Percentiles rank a stretch among this genome's conserved stretches.
Conservation (phyloP, 176 grass and related monocot species). For the Calamus simplicifolius region DNA sequence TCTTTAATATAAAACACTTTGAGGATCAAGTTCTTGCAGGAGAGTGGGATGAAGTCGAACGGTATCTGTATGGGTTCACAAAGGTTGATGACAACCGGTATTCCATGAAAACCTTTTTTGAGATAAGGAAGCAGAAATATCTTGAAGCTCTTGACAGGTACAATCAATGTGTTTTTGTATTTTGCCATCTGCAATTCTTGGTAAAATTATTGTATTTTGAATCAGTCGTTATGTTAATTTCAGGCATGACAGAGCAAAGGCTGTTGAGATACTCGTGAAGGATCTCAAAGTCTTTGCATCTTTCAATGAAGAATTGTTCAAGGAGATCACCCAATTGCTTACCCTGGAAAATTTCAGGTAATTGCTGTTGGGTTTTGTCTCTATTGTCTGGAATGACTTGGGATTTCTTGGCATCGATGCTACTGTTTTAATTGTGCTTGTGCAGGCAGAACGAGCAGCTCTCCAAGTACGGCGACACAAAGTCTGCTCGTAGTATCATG, state of each 20-base stretch:
- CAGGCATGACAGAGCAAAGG: conserved; percentile 97
- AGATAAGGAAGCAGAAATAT: conserved; percentile 99
- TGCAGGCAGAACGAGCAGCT: conserved; percentile 98
- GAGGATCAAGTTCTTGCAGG: conserved; percentile 92
- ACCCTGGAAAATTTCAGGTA: conserved; percentile 98
- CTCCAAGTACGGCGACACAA: conserved; percentile 97
- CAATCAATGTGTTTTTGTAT: too few species aligned
- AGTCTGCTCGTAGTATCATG: conserved; percentile 97
- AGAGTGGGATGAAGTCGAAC: conserved; percentile 99
- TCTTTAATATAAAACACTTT: conserved; percentile 99
- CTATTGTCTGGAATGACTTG: too few species aligned
- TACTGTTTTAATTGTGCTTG: neutral
- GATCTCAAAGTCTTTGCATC: conserved; percentile 99
- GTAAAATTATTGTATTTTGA: too few species aligned
- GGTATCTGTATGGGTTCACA: conserved; percentile 92
- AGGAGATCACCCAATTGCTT: conserved; percentile 97
- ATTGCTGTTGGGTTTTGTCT: neutral
- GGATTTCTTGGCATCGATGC: too few species aligned
- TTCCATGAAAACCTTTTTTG: conserved; percentile 99
- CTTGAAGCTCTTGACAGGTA: conserved; percentile 95
- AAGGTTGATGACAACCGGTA: conserved; percentile 99
- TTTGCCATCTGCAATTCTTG: too few species aligned
- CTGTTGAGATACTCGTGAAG: conserved; percentile 98
- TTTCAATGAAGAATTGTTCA: conserved; percentile 98
- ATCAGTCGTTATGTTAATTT: neutral